Conservation (phyloP, 352 stramenopile species). For the Pythium scleroteichum region DNA sequence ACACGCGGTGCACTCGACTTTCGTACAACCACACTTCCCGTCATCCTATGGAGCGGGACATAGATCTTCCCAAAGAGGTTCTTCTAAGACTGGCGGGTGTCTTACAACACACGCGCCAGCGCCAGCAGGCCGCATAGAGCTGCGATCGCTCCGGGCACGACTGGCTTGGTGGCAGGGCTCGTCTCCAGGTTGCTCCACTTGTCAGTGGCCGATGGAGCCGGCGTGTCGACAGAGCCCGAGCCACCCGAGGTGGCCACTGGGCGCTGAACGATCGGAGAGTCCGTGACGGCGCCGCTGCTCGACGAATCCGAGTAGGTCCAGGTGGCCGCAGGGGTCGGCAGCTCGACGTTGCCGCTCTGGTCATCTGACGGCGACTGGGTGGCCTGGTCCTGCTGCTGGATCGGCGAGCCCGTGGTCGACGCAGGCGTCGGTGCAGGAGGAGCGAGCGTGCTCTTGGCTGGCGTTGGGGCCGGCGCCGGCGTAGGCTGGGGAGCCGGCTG, state of each 20-base stretch:
- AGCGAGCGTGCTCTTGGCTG: conserved; percentile 2
- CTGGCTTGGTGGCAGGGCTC: conserved; percentile 22
- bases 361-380: conserved; percentile 1
- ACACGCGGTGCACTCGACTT: conserved; percentile 10
- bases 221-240: not conserved
- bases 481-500: not conserved
- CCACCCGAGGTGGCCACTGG: not conserved
- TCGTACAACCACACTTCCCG: conserved; percentile 9
- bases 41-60: not conserved
- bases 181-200: conserved; percentile 25
- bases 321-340: conserved; percentile 15
- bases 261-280: conserved; percentile 16
- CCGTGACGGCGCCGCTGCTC: not conserved
- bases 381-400: conserved; percentile 11
- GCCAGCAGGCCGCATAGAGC: conserved; percentile 13
- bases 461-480: conserved; percentile 5
- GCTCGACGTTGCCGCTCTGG: conserved; percentile 7
- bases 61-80: not conserved
- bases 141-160: conserved; percentile 17
- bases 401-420: conserved; percentile 4
- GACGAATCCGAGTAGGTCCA: not conserved
- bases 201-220: conserved; percentile 11
- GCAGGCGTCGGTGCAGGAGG: conserved; percentile 7
- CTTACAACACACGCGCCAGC: conserved; percentile 22
- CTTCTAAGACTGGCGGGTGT: conserved; percentile 3